Evolutionary conservation across 352 stramenopile genomes (phyloP).

Genomic region (Ophiocytium majus): DNA sequence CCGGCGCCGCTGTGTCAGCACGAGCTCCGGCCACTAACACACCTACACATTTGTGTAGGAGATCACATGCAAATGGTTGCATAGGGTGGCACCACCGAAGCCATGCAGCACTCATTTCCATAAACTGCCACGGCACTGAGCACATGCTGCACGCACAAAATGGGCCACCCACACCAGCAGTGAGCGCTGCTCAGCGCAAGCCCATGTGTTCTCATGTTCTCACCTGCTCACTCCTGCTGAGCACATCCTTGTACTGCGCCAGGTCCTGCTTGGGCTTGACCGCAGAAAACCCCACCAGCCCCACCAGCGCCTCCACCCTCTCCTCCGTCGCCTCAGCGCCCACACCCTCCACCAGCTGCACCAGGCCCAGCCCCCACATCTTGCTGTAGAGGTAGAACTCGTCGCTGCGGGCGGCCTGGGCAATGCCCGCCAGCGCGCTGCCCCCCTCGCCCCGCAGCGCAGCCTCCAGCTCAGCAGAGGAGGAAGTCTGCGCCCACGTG

Average conservation of each 20-base stretch:
- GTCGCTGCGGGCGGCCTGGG: background rate
- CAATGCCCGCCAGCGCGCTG: background rate
- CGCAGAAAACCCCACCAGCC: constrained; percentile 24
- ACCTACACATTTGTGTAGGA: no score
- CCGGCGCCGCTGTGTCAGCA: no score
- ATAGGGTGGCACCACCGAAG: no score
- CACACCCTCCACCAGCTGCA: constrained; percentile 43
- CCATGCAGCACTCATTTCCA: no score
- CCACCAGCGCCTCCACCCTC: constrained; percentile 47
- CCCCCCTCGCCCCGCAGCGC: background rate
- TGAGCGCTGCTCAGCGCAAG: no score
- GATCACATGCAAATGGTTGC: no score
- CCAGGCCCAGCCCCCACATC: constrained; percentile 47
- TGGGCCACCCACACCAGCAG: no score
- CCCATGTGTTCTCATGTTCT: no score
- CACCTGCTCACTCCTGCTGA: constrained; percentile 50
- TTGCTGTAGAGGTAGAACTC: constrained; percentile 43
- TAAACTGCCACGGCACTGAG: no score
- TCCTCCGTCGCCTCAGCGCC: constrained; percentile 48
- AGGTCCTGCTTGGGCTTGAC: constrained; percentile 43
- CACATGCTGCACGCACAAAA: no score
- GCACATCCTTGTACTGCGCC: constrained; percentile 50
- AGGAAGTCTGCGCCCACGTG: constrained; percentile 36
- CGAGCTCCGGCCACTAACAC: no score
- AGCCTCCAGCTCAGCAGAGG: constrained; percentile 27